Conservation (phyloP, 768 basidiomycete species). For the Sarcomyxa edulis region DNA sequence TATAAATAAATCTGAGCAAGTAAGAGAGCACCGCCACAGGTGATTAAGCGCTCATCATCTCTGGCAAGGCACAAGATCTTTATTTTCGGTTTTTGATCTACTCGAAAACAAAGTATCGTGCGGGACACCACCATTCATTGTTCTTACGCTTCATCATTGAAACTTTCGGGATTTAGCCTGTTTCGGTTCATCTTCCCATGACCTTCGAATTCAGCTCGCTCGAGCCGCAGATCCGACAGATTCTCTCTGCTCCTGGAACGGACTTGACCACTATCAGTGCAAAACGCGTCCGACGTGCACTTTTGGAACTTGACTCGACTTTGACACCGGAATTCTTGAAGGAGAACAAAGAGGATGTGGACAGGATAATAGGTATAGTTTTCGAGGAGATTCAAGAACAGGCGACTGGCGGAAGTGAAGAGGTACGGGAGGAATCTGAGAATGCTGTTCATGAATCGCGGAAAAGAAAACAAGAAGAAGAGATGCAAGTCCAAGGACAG, state of each 20-base stretch:
- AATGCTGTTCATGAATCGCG: slow-evolving; percentile 22
- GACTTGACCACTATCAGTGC: slow-evolving; percentile 81
- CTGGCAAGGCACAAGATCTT: too few species aligned
- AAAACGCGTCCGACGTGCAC: slow-evolving; percentile 79
- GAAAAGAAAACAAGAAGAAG: slow-evolving; percentile 32
- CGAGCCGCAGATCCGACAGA: slow-evolving; percentile 57
- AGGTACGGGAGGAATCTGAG: slow-evolving; percentile 22
- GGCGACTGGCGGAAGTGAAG: slow-evolving; percentile 23
- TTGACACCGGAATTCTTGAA: slow-evolving; percentile 59
- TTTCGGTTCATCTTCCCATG: slow-evolving; percentile 28
- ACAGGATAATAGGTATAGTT: slow-evolving; percentile 60
- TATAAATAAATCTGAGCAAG: too few species aligned
- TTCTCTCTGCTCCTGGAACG: slow-evolving; percentile 71
- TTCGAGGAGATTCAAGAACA: slow-evolving; percentile 49
- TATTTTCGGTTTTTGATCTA: too few species aligned
- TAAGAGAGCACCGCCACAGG: too few species aligned
- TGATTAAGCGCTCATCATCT: too few species aligned
- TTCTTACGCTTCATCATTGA: too few species aligned
- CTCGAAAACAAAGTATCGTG: too few species aligned
- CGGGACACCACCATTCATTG: too few species aligned
- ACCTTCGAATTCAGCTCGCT: slow-evolving; percentile 47
- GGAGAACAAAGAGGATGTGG: slow-evolving; percentile 62
- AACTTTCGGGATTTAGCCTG: too few species aligned
- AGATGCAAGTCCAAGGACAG: slow-evolving; percentile 23
- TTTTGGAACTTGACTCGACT: slow-evolving; percentile 46